Conservation (phyloP, 441 rosid genomes). For the Corymbia citriodora region DNA sequence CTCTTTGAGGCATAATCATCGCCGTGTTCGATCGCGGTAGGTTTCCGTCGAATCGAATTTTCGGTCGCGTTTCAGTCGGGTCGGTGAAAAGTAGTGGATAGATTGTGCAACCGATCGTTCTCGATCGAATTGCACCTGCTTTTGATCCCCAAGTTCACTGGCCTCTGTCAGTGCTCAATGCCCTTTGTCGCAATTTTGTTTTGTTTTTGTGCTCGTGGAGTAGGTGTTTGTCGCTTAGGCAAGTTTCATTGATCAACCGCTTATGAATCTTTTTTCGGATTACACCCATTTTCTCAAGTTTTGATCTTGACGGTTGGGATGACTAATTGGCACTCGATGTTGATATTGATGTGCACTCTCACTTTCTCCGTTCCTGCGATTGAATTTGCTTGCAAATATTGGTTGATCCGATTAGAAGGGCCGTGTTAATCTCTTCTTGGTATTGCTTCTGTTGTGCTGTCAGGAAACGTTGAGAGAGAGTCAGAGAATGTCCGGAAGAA, state of each 20-base stretch:
- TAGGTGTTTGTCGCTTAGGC: background rate
- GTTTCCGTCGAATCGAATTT: background rate
- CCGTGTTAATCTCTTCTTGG: background rate
- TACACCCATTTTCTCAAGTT: background rate
- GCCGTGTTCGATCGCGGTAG: background rate
- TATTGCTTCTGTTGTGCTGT: background rate
- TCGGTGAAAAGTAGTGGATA: background rate
- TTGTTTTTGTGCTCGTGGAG: background rate
- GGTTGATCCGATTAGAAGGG: background rate
- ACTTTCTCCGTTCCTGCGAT: background rate
- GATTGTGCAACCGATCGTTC: background rate
- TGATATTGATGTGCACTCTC: background rate
- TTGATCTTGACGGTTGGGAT: background rate
- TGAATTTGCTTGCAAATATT: background rate
- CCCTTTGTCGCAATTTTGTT: background rate
- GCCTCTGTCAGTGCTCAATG: background rate
- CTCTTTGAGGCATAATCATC: background rate
- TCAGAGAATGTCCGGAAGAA: conserved; percentile 64
- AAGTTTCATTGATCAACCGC: background rate
- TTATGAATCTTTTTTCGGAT: background rate
- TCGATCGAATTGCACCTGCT: background rate
- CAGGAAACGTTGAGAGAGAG: background rate
- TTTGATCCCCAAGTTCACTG: background rate
- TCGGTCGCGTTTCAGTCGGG: background rate
- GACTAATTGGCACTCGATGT: background rate